A percentile compares a stretch with the other conserved stretches of the same genome.
These are phyloP conservation scores for Ascoidea tarda DNA, from an alignment of 805 yeast species.

Conservation along the genomic window DNA sequence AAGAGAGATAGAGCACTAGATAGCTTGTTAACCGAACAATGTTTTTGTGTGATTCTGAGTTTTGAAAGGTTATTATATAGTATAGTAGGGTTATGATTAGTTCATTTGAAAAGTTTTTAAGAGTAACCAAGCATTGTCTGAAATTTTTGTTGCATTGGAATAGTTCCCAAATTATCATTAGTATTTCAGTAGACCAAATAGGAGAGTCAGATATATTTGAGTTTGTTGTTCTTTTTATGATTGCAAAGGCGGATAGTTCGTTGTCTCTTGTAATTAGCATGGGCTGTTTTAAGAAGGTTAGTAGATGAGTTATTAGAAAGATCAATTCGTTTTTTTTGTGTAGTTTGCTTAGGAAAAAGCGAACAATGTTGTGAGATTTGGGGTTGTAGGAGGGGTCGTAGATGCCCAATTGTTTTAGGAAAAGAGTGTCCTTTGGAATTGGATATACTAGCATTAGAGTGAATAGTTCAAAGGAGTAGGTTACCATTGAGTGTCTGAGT, in stretches of 20 bases:
- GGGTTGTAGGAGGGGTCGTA: constrained; percentile 19
- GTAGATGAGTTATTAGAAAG: constrained; percentile 31
- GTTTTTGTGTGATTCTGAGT: constrained; percentile 22
- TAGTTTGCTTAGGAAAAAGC: constrained; percentile 37
- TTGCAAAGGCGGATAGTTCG: constrained; percentile 21
- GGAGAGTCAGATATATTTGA: constrained; percentile 8
- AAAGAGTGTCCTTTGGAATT: constrained; percentile 31
- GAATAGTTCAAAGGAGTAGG: constrained; percentile 48
- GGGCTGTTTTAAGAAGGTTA: constrained; percentile 33
- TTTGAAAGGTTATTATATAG: constrained; percentile 37
- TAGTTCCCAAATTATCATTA: constrained; percentile 62
- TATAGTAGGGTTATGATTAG: constrained; percentile 39
- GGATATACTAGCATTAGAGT: constrained; percentile 50
- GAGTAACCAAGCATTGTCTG: constrained; percentile 24
- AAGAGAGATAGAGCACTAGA: constrained; percentile 34
- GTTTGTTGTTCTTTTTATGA: background rate
- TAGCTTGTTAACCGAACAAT: constrained; percentile 19
- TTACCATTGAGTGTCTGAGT: constrained; percentile 31
- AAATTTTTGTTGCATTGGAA: constrained; percentile 57
- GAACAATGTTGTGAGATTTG: constrained; percentile 25
- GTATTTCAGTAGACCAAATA: constrained; percentile 40
- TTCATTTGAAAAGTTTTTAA: constrained; percentile 32
- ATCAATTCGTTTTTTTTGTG: constrained; percentile 40
- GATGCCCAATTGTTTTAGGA: constrained; percentile 21
- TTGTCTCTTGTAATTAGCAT: constrained; percentile 23